A percentile compares a stretch with the other conserved stretches of the same genome.
phyloP scores from a whole-genome alignment of 2,329 filamentous ascomycete genomes.

The Neofusicoccum parvum region DNA sequence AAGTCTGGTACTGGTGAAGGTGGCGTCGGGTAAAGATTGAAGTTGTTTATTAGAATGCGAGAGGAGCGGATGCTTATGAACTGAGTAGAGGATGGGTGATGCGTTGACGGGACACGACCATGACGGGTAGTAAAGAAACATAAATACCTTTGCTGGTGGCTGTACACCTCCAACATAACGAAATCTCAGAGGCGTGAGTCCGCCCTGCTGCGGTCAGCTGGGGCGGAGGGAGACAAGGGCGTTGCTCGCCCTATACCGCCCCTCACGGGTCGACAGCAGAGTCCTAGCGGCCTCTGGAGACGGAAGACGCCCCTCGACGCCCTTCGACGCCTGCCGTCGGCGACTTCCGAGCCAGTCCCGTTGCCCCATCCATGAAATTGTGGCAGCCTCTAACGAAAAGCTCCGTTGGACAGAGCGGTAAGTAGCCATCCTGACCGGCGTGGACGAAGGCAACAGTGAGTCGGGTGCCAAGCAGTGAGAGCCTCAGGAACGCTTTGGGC shows the following conservation, averaged over 20 bases:
- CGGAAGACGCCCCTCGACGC: background rate
- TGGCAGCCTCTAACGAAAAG: background rate
- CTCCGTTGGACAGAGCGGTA: background rate
- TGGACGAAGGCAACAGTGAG: background rate
- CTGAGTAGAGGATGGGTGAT: no score
- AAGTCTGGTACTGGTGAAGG: background rate
- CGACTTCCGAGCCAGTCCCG: background rate
- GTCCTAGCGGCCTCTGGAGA: background rate
- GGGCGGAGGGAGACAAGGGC: background rate
- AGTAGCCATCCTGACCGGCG: background rate
- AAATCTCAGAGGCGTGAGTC: background rate
- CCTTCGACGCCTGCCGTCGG: background rate
- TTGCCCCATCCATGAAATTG: background rate
- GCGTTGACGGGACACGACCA: no score
- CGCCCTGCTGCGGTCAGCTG: constrained; percentile 7
- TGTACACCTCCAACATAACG: background rate
- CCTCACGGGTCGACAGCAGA: background rate
- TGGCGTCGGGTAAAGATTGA: background rate
- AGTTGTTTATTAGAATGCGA: no score
- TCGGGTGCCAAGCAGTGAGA: background rate
- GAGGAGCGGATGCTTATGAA: no score
- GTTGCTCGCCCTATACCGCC: constrained; percentile 3
- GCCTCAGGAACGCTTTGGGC: background rate
- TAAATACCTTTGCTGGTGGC: background rate
- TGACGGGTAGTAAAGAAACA: no score